Conservation (phyloP, 2,329 filamentous ascomycete species). For the Cadophora sp. region DNA sequence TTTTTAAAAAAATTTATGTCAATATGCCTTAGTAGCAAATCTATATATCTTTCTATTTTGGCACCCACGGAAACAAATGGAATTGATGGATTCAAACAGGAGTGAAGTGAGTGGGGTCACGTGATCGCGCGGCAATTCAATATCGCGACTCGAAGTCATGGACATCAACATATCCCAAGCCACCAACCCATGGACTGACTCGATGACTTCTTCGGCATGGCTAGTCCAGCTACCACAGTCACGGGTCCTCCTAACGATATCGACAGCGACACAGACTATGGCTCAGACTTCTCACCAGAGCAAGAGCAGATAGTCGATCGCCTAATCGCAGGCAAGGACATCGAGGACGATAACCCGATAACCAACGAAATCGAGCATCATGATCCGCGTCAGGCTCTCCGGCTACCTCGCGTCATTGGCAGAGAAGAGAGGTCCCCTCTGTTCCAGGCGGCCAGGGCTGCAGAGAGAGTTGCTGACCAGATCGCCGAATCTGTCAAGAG, state of each 20-base stretch:
- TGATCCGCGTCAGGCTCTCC: conserved; percentile 44
- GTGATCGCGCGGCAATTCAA: not conserved
- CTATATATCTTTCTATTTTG: not conserved
- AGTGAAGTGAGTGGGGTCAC: too few species aligned
- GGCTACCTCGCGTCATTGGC: conserved; percentile 51
- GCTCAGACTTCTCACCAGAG: conserved; percentile 65
- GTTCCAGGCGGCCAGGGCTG: conserved; percentile 42
- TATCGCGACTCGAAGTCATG: conserved; percentile 12
- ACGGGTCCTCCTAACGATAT: not conserved
- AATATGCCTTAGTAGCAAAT: too few species aligned
- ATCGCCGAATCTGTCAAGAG: conserved; percentile 40
- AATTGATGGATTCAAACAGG: not conserved
- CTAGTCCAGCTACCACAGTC: conserved; percentile 32
- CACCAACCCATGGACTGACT: conserved; percentile 12
- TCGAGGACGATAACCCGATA: conserved; percentile 41
- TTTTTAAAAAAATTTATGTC: too few species aligned
- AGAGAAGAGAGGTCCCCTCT: conserved; percentile 44
- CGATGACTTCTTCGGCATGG: conserved; percentile 33
- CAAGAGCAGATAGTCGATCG: conserved; percentile 60
- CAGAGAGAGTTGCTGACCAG: conserved; percentile 39
- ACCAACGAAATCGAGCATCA: conserved; percentile 44
- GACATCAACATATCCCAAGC: conserved; percentile 13
- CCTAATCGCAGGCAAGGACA: conserved; percentile 52
- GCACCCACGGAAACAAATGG: not conserved
- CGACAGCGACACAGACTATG: conserved; percentile 62